Conservation (phyloP, 2,329 filamentous ascomycete species). For the Zasmidium cellare region DNA sequence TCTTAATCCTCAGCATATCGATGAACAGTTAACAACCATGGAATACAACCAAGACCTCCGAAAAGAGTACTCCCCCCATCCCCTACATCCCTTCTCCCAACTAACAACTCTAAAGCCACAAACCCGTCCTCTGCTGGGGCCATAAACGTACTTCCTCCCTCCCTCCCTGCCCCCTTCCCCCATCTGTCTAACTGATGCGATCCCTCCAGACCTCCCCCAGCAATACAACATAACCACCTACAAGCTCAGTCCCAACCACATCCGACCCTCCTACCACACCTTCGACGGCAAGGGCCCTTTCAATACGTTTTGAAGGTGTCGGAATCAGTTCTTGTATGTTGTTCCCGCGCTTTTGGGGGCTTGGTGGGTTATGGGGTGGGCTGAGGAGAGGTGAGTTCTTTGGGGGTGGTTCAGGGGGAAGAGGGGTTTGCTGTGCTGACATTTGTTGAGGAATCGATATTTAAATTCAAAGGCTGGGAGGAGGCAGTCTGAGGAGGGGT, state of each 20-base stretch:
- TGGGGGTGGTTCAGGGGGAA: not conserved
- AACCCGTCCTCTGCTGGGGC: constrained; percentile 6
- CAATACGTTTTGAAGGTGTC: constrained; percentile 6
- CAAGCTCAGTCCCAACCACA: constrained; percentile 3
- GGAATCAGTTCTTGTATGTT: constrained; percentile 11
- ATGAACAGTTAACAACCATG: too few relatives aligned
- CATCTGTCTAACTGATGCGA: not conserved
- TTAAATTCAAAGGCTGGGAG: constrained; percentile 7
- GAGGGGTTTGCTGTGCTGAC: not conserved
- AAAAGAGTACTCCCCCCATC: not conserved
- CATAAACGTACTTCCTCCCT: not conserved
- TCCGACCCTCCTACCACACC: constrained; percentile 4
- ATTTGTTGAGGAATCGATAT: constrained; percentile 6
- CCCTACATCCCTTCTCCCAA: not conserved
- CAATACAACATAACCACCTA: constrained; percentile 2
- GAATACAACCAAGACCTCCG: not conserved
- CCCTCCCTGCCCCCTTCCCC: not conserved
- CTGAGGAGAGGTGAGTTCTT: constrained; percentile 4
- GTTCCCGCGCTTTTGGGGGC: constrained; percentile 6
- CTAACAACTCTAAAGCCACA: not conserved
- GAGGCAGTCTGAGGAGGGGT: not conserved
- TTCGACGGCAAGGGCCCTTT: constrained; percentile 4
- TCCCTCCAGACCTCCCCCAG: not conserved
- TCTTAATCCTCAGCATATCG: not conserved
- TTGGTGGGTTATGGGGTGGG: constrained; percentile 8